phyloP scores from a whole-genome alignment of 805 yeast genomes.

The Brettanomyces bruxellensis region DNA sequence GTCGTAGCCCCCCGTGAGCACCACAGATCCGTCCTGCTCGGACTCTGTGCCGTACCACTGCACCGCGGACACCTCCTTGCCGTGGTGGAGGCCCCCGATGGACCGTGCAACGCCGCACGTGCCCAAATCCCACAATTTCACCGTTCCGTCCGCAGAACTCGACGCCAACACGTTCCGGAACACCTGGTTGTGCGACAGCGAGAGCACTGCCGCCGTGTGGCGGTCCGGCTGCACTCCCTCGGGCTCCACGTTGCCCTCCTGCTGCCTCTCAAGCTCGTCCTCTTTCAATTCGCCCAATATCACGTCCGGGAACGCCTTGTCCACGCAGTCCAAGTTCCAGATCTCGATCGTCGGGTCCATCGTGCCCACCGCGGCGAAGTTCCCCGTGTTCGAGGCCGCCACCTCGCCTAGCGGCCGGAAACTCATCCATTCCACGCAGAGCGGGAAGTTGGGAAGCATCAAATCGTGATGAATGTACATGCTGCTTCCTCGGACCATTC shows the following conservation, averaged over 20 bases:
- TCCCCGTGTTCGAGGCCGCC: slow-evolving; percentile 50
- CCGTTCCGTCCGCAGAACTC: slow-evolving; percentile 91
- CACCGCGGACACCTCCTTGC: slow-evolving; percentile 74
- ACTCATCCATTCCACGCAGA: slow-evolving; percentile 93
- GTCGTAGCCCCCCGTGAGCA: slow-evolving; percentile 92
- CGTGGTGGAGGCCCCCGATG: slow-evolving; percentile 55
- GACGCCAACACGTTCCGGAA: slow-evolving; percentile 86
- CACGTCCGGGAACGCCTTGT: slow-evolving; percentile 89
- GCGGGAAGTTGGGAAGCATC: slow-evolving; percentile 94
- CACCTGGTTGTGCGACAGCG: slow-evolving; percentile 70
- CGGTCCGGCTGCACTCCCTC: slow-evolving; percentile 47
- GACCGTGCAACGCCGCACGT: slow-evolving; percentile 72
- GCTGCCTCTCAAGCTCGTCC: slow-evolving; percentile 26
- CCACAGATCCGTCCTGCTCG: slow-evolving; percentile 45
- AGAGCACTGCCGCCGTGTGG: slow-evolving; percentile 90
- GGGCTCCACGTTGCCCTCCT: slow-evolving; percentile 43
- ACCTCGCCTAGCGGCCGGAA: slow-evolving; percentile 48
- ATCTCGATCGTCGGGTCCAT: slow-evolving; percentile 96
- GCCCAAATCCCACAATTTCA: slow-evolving; percentile 90
- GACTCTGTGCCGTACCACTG: slow-evolving; percentile 65
- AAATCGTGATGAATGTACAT: slow-evolving; percentile 93
- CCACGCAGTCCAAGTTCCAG: slow-evolving; percentile 91
- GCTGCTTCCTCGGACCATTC: slow-evolving; percentile 61
- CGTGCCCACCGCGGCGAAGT: slow-evolving; percentile 94
- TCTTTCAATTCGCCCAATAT: slow-evolving; percentile 72